Evolutionary conservation across 768 basidiomycete genomes (phyloP), one percentile per base, ranked within the genome.

Genomic region (Xerocomellus amylosporus): DNA sequence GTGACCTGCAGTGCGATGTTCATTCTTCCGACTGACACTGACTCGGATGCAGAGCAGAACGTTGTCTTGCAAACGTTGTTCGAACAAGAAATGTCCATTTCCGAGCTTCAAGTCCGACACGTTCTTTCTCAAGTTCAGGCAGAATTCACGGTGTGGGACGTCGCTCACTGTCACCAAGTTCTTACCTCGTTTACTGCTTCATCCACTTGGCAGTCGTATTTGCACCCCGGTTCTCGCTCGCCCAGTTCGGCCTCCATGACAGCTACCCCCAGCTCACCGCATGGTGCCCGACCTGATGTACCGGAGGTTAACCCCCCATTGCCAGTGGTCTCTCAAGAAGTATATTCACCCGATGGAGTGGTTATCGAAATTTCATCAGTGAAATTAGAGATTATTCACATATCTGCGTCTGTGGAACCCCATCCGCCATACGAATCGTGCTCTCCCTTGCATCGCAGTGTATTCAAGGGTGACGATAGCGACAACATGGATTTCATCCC

Each of bases 401-500:
- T 55, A 22, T 31, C 52, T 2, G 40, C 51, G 7, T 19, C 48
- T n/a, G 6, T 72, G 37, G 60, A 67, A 37, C 57, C 71, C 2
- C 62, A 71, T 58, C 73, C 80, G 0, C 58, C 65, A 6, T 87
- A 88, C 62, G 84, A 87, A 59, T 71, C 75, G 2, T 86, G 84
- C 62, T 73, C 83, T 2, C 82, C 85, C 2, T 57, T 75, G 3
- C 59, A 64, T 12, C 74, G 76, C 43, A 84, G 73, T 43, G 70
- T 83, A 15, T 73, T 77, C 42, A 71, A 73, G 17, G 85, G 82
- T 4, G 86, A 88, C 55, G 87, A 88, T 54, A 70, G 80, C 7
- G 72, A 76, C 54, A 66, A 71, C 20, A 77, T 87, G 75, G 73
- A 75, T 3, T 89, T 87, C 64, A 67, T 87, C 7, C 86, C 86